Conservation (phyloP, 2,329 filamentous ascomycete species). For the Phialophora verrucosa region DNA sequence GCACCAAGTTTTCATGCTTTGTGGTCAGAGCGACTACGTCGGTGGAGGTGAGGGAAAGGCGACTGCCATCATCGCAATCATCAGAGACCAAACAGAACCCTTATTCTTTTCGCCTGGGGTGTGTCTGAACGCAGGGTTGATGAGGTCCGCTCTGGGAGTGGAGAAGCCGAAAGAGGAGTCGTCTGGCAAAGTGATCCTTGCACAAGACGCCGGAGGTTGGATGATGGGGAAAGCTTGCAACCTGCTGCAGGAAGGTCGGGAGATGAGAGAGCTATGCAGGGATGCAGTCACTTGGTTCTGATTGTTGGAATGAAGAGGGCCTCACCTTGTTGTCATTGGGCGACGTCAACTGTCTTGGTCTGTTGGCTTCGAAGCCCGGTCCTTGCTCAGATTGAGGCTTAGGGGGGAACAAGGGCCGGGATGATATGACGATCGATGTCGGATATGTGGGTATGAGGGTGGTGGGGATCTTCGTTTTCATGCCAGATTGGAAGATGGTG, state of each 20-base stretch:
- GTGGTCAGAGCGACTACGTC: conserved; percentile 28
- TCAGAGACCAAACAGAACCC: conserved; percentile 10
- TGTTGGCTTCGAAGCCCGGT: conserved; percentile 5
- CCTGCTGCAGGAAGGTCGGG: background rate
- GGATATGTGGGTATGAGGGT: conserved; percentile 18
- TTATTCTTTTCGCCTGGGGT: conserved; percentile 10
- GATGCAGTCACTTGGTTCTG: conserved; percentile 6
- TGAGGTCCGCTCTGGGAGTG: conserved; percentile 29
- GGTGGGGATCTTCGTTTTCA: conserved; percentile 24
- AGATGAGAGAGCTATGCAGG: conserved; percentile 6
- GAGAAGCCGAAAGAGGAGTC: conserved; percentile 21
- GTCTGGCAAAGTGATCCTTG: conserved; percentile 23
- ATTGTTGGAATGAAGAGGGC: conserved; percentile 7
- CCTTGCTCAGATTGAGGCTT: conserved; percentile 31
- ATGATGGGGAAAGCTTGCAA: conserved; percentile 26
- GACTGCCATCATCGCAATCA: conserved; percentile 31
- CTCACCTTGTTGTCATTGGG: background rate
- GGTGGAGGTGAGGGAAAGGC: conserved; percentile 26
- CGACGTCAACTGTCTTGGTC: conserved; percentile 2
- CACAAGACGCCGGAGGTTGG: conserved; percentile 27
- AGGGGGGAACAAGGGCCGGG: conserved; percentile 21
- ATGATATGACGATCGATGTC: conserved; percentile 27
- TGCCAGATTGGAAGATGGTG: conserved; percentile 34
- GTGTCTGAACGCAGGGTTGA: conserved; percentile 26
- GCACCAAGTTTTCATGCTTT: conserved; percentile 14